Base-by-base conservation (phyloP, 495 filamentous ascomycete species). In the Lineolata rhizophorae region DNA sequence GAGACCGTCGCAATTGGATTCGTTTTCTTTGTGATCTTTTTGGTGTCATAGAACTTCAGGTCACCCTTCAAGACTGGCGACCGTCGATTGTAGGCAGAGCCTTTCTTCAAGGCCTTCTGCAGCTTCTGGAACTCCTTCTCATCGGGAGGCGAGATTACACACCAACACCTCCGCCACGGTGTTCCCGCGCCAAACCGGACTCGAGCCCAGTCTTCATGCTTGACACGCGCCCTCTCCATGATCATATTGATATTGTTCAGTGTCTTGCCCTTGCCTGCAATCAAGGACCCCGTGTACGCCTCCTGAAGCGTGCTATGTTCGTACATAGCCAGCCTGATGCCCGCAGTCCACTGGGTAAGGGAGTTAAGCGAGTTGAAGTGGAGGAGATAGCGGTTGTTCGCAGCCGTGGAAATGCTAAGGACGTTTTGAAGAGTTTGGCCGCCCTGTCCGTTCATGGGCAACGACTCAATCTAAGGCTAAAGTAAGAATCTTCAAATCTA, bases 341-440 rank as follows among this genome's bases (percentile, higher is more conserved):
- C 82, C 12, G 90, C 77, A 1, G 90, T 91, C 87, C 87, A 99
- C 51, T 94, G 84, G 3, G 78, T 73, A 11, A 99, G 62, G 1
- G 90, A 93, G 43, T 90, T 76, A 44, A 78, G 71, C 2, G 85
- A 92, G 46, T 84, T 91, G 54, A 95, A 97, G 54, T 94, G 87
- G 16, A 97, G 61, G 2, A 95, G 60, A 46, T 94, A 95, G 28
- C 87, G 76, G 49, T 97, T 97, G 36, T 79, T 76, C 3, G 83
- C 90, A 18, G 87, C 87, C 11, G 87, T 95, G 25, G 78, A 94
- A 27, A 97, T 69, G 53, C 82, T 92, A 12, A 97, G 65, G 12
- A 97, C 81, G 44, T 97, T 94, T 40, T 90, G 81, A 27, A 97
- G 55, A 11, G 80, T 70, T 37, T 76, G 64, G 35, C 78, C 70